Conservation (phyloP, 805 yeast species). For the Candida hungchunana region DNA sequence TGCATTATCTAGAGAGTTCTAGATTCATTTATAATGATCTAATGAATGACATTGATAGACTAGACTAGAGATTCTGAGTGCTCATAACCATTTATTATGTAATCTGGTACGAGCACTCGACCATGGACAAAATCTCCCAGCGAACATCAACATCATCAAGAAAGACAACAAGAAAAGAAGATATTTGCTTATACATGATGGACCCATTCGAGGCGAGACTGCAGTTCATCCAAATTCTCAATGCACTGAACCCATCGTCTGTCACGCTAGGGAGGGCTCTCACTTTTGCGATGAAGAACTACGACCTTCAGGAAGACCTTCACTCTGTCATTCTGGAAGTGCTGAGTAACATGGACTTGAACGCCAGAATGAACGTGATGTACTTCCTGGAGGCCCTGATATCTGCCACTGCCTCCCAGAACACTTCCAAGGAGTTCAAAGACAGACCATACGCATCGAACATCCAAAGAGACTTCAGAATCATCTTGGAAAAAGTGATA, state of each 20-base stretch:
- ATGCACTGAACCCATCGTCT: conserved; percentile 59
- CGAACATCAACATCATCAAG: no score
- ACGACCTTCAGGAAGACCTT: conserved; percentile 62
- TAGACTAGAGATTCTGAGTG: no score
- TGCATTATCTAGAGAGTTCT: conserved; percentile 4
- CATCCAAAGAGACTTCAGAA: conserved; percentile 31
- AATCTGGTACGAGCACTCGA: no score
- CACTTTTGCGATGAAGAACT: conserved; percentile 45
- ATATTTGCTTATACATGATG: conserved; percentile 47
- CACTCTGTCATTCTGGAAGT: conserved; percentile 64
- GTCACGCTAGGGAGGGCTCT: conserved; percentile 35
- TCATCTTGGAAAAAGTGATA: conserved; percentile 32
- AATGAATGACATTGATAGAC: not conserved
- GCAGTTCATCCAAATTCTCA: conserved; percentile 64
- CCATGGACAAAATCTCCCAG: no score
- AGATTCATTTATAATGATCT: not conserved
- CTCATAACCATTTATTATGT: no score
- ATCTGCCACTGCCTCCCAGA: conserved; percentile 27
- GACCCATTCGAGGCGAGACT: conserved; percentile 86
- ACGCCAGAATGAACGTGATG: conserved; percentile 60
- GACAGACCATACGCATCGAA: conserved; percentile 24
- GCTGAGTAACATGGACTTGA: conserved; percentile 48
- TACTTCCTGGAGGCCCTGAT: conserved; percentile 66
- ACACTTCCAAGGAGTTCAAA: conserved; percentile 1
- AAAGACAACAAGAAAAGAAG: no score